Base-by-base conservation (phyloP, 2,329 filamentous ascomycete species). In the Cercospora zeina region DNA sequence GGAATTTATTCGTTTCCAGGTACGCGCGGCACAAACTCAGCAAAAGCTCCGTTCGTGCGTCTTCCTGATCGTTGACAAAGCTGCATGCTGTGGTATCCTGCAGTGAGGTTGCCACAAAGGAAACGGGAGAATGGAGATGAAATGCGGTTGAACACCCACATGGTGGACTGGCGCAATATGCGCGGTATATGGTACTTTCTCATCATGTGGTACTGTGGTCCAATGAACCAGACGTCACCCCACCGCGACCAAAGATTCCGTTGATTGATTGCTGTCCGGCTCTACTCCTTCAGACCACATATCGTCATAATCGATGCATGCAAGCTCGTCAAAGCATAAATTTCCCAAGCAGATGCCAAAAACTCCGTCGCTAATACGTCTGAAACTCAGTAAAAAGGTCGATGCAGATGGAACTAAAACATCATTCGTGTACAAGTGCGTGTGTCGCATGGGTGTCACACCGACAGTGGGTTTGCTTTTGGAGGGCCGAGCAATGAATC, bases 401-500 rank as follows among this genome's bases (percentile, higher is more conserved):
- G 39, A 31, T 58, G 37, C 27, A 58, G 45, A 49, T 58, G 27
- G 16, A 24, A 37, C 9, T 27, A n/a, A 36, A 36, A 58, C 42
- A 33, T 58, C 55, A 50, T 58, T 58, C 42, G 39, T 58, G 39
- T 50, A 58, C 45, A 51, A 37, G 31, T 47, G 47, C 24, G 21
- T 10, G 37, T 45, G 4, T 8, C 30, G 16, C 16, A 45, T 57
- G 4, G 21, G n/a, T 27, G 54, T 33, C 51, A 63, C 21, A 63
- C 49, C 21, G 63, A 56, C 57, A 59, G 50, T 47, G 62, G 56
- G 13, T 51, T 62, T 37, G 61, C 16, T 24, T 62, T 62, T 14
- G 54, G 34, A 34, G 61, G 50, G 33, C 63, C 63, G 10, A 65
- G 31, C 31, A 65, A 30, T 34, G 62, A 62, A 8, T 58, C 61